phyloP scores from a whole-genome alignment of 1,139 yeast species.

The Candida tetrigidarum region DNA sequence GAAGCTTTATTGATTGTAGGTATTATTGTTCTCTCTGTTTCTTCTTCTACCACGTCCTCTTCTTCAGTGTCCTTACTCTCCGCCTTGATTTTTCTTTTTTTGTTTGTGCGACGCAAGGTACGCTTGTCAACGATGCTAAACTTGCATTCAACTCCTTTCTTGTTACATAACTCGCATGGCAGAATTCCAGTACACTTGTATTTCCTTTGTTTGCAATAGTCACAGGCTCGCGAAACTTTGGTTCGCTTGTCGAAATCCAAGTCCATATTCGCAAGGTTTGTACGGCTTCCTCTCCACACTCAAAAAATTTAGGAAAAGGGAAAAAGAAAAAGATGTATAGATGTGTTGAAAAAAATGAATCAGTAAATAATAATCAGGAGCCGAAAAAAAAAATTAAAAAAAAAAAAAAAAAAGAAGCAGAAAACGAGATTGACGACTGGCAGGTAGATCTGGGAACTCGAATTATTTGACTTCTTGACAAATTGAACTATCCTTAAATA shows the following conservation, averaged over 20 bases:
- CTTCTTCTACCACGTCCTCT: no score
- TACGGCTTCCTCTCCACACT: no score
- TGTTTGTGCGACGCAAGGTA: constrained; percentile 19
- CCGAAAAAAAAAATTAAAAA: background rate
- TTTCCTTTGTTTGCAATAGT: constrained; percentile 41
- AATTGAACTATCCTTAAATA: background rate
- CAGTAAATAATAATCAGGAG: no score
- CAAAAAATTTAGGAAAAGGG: background rate
- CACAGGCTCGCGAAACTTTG: constrained; percentile 43
- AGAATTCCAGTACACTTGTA: constrained; percentile 34
- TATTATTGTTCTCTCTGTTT: background rate
- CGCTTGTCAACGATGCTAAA: constrained; percentile 29
- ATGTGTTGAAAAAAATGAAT: background rate
- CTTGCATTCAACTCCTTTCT: constrained; percentile 27
- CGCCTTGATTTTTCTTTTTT: constrained; percentile 12
- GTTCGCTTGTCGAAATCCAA: constrained; percentile 23
- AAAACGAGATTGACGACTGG: no score
- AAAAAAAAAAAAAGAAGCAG: no score
- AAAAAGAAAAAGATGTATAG: background rate
- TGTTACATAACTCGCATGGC: constrained; percentile 32
- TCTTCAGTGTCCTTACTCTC: background rate
- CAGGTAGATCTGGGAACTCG: background rate
- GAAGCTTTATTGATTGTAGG: constrained; percentile 1
- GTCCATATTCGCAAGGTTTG: no score
- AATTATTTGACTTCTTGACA: background rate